Base-by-base conservation (phyloP, 305 asterid species). In the Fraxinus albicans region DNA sequence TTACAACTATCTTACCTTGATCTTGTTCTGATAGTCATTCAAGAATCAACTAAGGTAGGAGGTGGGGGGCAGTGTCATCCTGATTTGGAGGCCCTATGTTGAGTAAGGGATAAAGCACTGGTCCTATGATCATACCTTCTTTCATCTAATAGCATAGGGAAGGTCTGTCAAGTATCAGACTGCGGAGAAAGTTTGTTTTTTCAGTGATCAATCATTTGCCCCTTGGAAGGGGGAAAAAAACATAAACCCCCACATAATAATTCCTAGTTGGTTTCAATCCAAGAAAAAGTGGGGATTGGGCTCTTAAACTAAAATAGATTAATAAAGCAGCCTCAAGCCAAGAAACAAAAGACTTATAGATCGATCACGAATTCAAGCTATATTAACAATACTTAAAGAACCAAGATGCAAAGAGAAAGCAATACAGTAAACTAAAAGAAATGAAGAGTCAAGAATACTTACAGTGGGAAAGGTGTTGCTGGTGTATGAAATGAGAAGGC, bases 401-500 rank as follows among this genome's bases (percentile, higher is more conserved):
- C 8, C 65, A 53, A 53, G 65, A 53, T 17, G 63, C 63, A 50
- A 50, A 50, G 8, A 50, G 23, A 50, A 53, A 53, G 63, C 19
- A 53, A 53, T 53, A 53, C 65, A 2, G 65, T 53, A 53, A 53
- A 53, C 8, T 5, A 3, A 67, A 67, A 67, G 74, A 67, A 67
- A 67, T 15, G 6, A 25, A 67, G 35, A 67, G 73, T 13, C 3
- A 13, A 67, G 74, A 53, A 67, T n/a, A 81, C 93, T 92, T 67
- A 92, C 95, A 82, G 91, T 89, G 38, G 95, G 93, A 85, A 90
- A 91, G 63, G 95, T 90, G 86, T 91, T 93, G 89, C 94, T 92
- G 84, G 96, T 92, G 86, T 92, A 92, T 69, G 94, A 91, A 55
- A 92, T 87, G 80, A 90, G 94, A 88, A 91, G 84, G 85, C 95